Base-by-base conservation (phyloP, 805 yeast species). In the Sporopachydermia quercuum region DNA sequence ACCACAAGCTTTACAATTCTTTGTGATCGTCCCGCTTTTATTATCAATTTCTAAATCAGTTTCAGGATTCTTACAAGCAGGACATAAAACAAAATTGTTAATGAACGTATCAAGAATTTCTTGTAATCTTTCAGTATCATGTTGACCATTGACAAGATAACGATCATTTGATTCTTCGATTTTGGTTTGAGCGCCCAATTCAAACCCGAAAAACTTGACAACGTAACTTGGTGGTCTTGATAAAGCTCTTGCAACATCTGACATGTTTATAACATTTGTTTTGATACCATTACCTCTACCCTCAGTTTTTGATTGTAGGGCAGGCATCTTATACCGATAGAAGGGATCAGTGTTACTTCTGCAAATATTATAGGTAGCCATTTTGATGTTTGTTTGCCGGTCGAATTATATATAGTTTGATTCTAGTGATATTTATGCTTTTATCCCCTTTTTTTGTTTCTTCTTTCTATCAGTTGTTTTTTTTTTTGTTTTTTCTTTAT, bases 221-320 rank as follows among this genome's bases (percentile, higher is more conserved):
- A 91, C 75, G 57, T 91, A 91, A 23, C 89, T 65, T 30, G 96
- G 76, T 23, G 98, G 97, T 63, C 98, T 78, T 49, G 82, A 83
- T 47, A 91, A 70, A 16, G 97, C 94, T 54, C 95, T 76, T 34
- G 96, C 94, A 45, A 91, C 96, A 55, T 91, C 97, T 34, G 81
- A 66, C 41, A 85, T 76, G 63, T 91, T 91, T 49, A 85, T 74
- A 42, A 91, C 78, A 41, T 89, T 93, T 16, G 98, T 91, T 61
- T 86, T 87, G 65, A 91, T 91, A 77, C 98, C 98, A 66, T 91
- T 91, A 68, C 98, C 98, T 60, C 95, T 76, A 62, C 98, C 98
- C 67, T 91, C 97, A 49, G 84, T 84, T 71, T 91, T 91, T 50
- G 96, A 83, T 65, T 83, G 93, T 63, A 91, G 79, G 35, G 93